Conservation (phyloP, 345 rosid species). For the Aquilaria sinensis region DNA sequence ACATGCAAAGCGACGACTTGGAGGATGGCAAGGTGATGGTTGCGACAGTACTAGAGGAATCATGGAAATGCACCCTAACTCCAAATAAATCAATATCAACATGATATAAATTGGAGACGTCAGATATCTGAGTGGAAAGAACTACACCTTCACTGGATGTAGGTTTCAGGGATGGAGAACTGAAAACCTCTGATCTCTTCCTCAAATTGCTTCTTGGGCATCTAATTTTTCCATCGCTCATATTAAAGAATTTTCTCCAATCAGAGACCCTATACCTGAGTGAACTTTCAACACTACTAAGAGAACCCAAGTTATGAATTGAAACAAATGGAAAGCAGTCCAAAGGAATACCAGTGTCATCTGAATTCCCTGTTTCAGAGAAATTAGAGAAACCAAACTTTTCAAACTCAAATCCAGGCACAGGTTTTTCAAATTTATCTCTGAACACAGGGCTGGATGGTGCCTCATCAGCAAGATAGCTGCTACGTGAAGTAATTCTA, state of each 20-base stretch:
- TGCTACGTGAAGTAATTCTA: conserved; percentile 37
- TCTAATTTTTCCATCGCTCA: conserved; percentile 32
- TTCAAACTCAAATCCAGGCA: conserved; percentile 38
- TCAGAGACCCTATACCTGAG: conserved; percentile 39
- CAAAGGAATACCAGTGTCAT: conserved; percentile 47
- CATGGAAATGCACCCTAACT: conserved; percentile 72
- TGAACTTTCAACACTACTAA: conserved; percentile 48
- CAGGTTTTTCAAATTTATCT: conserved; percentile 21
- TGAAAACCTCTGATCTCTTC: conserved; percentile 19
- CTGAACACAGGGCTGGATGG: conserved; percentile 16
- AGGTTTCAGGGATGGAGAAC: conserved; percentile 16
- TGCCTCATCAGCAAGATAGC: conserved; percentile 19
- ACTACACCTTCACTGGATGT: conserved; percentile 20
- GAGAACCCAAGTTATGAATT: conserved; percentile 37
- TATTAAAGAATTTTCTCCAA: conserved; percentile 45
- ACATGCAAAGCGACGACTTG: conserved; percentile 36
- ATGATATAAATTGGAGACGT: conserved; percentile 22
- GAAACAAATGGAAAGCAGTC: conserved; percentile 67
- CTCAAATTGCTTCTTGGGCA: conserved; percentile 27
- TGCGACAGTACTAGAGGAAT: conserved; percentile 68
- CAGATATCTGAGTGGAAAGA: conserved; percentile 20
- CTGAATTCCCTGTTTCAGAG: conserved; percentile 40
- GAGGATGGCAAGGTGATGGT: conserved; percentile 46
- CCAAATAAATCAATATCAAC: conserved; percentile 46
- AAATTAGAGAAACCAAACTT: conserved; percentile 76